Conservation (phyloP, 352 stramenopile genomes). For the Pythium brassicae region DNA sequence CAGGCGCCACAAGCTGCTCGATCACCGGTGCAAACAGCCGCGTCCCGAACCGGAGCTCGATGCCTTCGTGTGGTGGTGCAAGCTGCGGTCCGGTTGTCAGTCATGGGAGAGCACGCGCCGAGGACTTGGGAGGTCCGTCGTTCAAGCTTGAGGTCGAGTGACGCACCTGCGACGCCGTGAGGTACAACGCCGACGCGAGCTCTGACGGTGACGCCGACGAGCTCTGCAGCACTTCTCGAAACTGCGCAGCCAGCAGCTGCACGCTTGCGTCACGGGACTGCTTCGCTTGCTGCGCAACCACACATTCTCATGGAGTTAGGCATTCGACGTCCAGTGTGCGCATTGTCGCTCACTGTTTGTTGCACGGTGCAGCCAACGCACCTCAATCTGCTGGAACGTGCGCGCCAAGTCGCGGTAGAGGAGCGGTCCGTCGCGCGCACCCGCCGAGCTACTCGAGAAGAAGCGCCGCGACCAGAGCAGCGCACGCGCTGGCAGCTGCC, state of each 20-base stretch:
- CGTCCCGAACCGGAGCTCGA: slow-evolving; percentile 68
- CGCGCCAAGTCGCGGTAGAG: slow-evolving; percentile 36
- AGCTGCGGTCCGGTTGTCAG: slow-evolving; percentile 25
- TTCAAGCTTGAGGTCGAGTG: neutral
- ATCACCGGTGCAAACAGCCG: slow-evolving; percentile 64
- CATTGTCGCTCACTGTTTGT: too few relatives aligned
- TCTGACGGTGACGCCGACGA: slow-evolving; percentile 18
- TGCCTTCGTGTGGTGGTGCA: slow-evolving; percentile 58
- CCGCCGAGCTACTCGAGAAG: neutral
- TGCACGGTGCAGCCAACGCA: too few relatives aligned
- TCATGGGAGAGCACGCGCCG: neutral
- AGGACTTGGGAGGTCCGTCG: too few relatives aligned
- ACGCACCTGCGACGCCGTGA: slow-evolving; percentile 51
- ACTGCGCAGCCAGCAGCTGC: slow-evolving; percentile 33
- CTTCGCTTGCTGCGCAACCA: slow-evolving; percentile 30
- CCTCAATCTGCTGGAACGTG: slow-evolving; percentile 56
- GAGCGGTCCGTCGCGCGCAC: neutral
- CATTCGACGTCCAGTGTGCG: too few relatives aligned
- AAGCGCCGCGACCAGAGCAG: neutral
- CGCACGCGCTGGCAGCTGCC: neutral
- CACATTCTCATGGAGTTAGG: neutral
- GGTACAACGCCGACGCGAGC: slow-evolving; percentile 56
- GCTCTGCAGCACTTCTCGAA: slow-evolving; percentile 31
- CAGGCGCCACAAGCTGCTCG: slow-evolving; percentile 29
- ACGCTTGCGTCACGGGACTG: slow-evolving; percentile 55